Evolutionary conservation across 164 flowering plant genomes (phyloP).

Genomic region (Stephania yunnanensis): DNA sequence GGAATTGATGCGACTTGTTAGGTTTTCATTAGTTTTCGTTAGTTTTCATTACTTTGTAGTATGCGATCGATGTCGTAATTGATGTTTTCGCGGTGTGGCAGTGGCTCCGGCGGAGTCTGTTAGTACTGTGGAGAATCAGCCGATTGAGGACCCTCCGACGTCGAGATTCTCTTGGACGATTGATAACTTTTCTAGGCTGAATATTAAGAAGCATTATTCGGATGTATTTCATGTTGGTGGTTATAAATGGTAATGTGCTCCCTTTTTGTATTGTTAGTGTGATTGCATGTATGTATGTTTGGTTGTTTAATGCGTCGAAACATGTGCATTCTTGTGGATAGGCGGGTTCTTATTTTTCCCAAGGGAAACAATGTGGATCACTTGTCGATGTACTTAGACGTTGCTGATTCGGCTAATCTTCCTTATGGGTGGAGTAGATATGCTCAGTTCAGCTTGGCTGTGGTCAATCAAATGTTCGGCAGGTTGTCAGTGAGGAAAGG

Average conservation of each 20-base stretch:
- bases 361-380: slow-evolving; percentile 82
- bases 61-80: slow-evolving; percentile 1
- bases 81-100: slow-evolving; percentile 3
- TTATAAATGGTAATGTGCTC: slow-evolving; percentile 50
- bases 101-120: slow-evolving; percentile 52
- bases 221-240: slow-evolving; percentile 60
- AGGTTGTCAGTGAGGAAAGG: slow-evolving; percentile 65
- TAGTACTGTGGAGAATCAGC: slow-evolving; percentile 56
- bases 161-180: slow-evolving; percentile 69
- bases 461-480: slow-evolving; percentile 50
- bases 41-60: slow-evolving; percentile 1
- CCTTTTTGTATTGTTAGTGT: background rate
- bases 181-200: slow-evolving; percentile 61
- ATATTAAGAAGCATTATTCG: slow-evolving; percentile 67
- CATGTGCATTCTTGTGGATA: slow-evolving; percentile 18
- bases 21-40: background rate
- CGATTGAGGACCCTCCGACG: slow-evolving; percentile 56
- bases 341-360: slow-evolving; percentile 73
- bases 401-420: slow-evolving; percentile 56
- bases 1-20: slow-evolving; percentile 10
- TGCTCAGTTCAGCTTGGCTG: slow-evolving; percentile 75
- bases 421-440: slow-evolving; percentile 88
- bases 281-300: background rate
- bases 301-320: background rate
- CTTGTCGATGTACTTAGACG: slow-evolving; percentile 77